These are phyloP conservation scores for Camellia japonica DNA, from an alignment of 148 eudicot genomes.

Conservation along the genomic window DNA sequence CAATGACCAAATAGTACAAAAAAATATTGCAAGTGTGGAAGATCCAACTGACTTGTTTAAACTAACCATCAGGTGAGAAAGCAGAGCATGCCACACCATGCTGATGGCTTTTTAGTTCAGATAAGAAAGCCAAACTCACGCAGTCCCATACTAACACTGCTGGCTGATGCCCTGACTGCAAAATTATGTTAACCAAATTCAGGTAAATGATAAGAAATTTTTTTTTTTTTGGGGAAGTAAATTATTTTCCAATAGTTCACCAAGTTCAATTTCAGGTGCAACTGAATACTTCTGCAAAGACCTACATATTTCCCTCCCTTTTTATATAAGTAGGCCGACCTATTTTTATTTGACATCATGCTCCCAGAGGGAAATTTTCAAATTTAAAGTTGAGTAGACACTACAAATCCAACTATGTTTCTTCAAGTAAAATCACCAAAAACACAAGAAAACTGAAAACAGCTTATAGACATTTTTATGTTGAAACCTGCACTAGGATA, in stretches of 20 bases:
- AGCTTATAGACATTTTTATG: neutral
- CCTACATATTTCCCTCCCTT: neutral
- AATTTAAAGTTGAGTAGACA: neutral
- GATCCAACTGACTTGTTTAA: slow-evolving; percentile 21
- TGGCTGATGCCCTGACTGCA: slow-evolving; percentile 51
- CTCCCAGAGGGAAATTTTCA: neutral
- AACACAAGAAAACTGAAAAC: slow-evolving; percentile 6
- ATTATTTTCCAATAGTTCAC: slow-evolving; percentile 3
- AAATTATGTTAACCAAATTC: slow-evolving; percentile 7
- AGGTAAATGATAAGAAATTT: neutral
- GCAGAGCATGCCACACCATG: slow-evolving; percentile 49
- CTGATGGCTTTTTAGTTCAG: slow-evolving; percentile 54
- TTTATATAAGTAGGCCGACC: neutral
- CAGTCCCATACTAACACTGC: slow-evolving; percentile 53
- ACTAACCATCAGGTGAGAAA: slow-evolving; percentile 64
- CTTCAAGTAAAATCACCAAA: neutral
- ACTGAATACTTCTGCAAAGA: neutral
- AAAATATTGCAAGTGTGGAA: neutral
- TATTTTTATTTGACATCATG: neutral
- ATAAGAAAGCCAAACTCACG: slow-evolving; percentile 27
- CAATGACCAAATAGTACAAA: neutral
- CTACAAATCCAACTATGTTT: neutral
- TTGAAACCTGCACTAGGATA: neutral
- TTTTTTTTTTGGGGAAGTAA: neutral
- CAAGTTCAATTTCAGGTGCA: neutral